Evolutionary conservation across 495 filamentous ascomycete genomes (phyloP), one percentile per base, ranked within the genome.

Genomic region (Penicillium steckii): DNA sequence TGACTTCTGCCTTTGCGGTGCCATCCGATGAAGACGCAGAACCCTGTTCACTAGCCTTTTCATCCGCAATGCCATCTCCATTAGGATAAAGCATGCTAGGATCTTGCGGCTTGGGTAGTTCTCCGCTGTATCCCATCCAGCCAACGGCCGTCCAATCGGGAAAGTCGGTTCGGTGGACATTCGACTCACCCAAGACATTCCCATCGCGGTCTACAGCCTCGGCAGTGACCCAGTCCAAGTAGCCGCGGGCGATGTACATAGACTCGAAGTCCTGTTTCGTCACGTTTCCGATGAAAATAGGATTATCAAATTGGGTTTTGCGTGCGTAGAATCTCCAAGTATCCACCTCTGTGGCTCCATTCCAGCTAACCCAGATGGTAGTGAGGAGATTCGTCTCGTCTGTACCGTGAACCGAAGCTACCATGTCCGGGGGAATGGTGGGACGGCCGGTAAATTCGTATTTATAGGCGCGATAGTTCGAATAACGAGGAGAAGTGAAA

Each of bases 171-270:
- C 62, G 62, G 24, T 64, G 57, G 9, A 66, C 46, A 12, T 40
- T 44, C 3, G 62, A 66, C 4, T 33, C 56, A 9, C 60, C 56
- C 12, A 66, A 33, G 30, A 56, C 52, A 10, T 54, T 42, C 23
- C 60, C 60, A 17, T 61, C 42, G 15, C 22, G 42, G 27, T 69
- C 56, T 1, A 72, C 48, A 2, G 67, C 69, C 24, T 67, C 84
- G 88, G 6, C 90, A 78, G 6, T 68, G 48, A 53, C 50, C 62
- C 66, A 72, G 53, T 74, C 69, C 43, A 74, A 50, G 40, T 65
- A 72, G 9, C 67, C 71, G 9, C 42, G 40, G 42, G 50, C 57
- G 18, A 70, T 61, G 51, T 59, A 67, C 60, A 66, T 67, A 21
- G 65, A 65, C 45, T 71, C 70, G 26, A 71, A 69, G 29, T 64